Evolutionary conservation across 768 basidiomycete genomes (phyloP).

Genomic region (Termitomyces sp.): DNA sequence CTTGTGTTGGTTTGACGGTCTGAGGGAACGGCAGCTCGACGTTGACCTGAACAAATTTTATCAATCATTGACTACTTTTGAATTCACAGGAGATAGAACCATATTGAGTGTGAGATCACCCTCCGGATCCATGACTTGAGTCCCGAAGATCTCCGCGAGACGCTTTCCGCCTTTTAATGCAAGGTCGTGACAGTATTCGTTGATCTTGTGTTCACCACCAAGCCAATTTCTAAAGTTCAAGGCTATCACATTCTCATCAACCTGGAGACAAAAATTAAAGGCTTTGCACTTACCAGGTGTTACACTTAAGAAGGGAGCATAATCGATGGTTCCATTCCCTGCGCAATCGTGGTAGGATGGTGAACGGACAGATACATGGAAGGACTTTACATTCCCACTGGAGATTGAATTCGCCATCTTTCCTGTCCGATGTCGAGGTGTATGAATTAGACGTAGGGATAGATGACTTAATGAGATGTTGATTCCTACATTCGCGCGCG

Average conservation of each 20-base stretch:
- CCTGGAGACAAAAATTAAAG: not conserved
- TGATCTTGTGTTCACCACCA: slow-evolving; percentile 78
- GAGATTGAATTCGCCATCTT: slow-evolving; percentile 32
- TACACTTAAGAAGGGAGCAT: slow-evolving; percentile 44
- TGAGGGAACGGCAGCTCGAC: slow-evolving; percentile 35
- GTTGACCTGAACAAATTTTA: slow-evolving; percentile 25
- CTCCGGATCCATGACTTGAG: slow-evolving; percentile 55
- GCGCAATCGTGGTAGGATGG: not conserved
- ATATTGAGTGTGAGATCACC: slow-evolving; percentile 68
- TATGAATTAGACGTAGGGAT: slow-evolving; percentile 56
- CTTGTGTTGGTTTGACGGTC: slow-evolving; percentile 13
- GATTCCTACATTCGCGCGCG: slow-evolving; percentile 40
- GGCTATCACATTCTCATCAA: slow-evolving; percentile 33
- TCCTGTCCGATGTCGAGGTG: slow-evolving; percentile 32
- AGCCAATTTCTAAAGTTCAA: slow-evolving; percentile 74
- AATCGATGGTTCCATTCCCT: slow-evolving; percentile 60
- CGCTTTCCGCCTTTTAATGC: slow-evolving; percentile 63
- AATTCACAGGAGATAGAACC: slow-evolving; percentile 34
- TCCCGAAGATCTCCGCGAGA: slow-evolving; percentile 62
- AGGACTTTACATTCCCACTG: slow-evolving; percentile 32
- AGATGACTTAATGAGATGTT: slow-evolving; percentile 52
- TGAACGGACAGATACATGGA: not conserved
- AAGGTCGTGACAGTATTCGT: slow-evolving; percentile 65
- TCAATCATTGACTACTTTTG: not conserved
- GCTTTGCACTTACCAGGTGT: slow-evolving; percentile 33